Evolutionary conservation across 2,329 filamentous ascomycete genomes (phyloP).

Genomic region (Sarocladiaceae sp.): DNA sequence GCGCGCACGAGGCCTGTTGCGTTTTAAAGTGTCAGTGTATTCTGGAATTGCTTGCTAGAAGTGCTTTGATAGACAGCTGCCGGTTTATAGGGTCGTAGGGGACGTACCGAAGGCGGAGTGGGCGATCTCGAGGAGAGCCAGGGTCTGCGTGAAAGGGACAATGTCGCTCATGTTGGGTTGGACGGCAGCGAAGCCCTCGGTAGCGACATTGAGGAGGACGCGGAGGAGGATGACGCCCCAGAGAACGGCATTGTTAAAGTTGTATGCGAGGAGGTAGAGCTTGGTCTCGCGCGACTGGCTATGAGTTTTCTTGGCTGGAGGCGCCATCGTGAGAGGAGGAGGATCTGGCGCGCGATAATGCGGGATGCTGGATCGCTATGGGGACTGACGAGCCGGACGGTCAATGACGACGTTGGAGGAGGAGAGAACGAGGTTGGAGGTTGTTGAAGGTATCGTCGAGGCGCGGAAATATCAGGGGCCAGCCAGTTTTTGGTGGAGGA

Average conservation of each 20-base stretch:
- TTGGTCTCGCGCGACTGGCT: slow-evolving; percentile 37
- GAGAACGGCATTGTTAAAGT: slow-evolving; percentile 66
- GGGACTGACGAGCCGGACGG: no score
- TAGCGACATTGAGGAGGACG: slow-evolving; percentile 48
- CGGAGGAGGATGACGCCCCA: slow-evolving; percentile 75
- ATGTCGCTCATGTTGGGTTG: slow-evolving; percentile 59
- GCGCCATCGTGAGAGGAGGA: slow-evolving; percentile 15
- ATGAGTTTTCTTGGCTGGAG: slow-evolving; percentile 18
- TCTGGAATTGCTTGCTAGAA: background rate
- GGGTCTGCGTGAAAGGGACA: slow-evolving; percentile 74
- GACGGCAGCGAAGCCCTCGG: slow-evolving; percentile 51
- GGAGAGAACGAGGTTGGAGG: no score
- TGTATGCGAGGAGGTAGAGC: slow-evolving; percentile 79
- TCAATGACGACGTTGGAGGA: no score
- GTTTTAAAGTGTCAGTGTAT: background rate
- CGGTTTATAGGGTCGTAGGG: no score
- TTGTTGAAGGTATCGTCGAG: no score
- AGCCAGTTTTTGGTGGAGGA: no score
- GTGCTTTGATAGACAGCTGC: background rate
- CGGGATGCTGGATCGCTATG: background rate
- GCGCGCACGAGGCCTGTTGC: slow-evolving; percentile 71
- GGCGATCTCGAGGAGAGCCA: slow-evolving; percentile 75
- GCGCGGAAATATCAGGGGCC: no score
- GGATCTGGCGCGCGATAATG: background rate
- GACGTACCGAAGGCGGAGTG: slow-evolving; percentile 69